A percentile compares a stretch with the other conserved stretches of the same genome.
Evolutionary conservation across 192 early-diverging fungal genomes (phyloP).

Genomic region (Gryganskiella cystojenkinii): DNA sequence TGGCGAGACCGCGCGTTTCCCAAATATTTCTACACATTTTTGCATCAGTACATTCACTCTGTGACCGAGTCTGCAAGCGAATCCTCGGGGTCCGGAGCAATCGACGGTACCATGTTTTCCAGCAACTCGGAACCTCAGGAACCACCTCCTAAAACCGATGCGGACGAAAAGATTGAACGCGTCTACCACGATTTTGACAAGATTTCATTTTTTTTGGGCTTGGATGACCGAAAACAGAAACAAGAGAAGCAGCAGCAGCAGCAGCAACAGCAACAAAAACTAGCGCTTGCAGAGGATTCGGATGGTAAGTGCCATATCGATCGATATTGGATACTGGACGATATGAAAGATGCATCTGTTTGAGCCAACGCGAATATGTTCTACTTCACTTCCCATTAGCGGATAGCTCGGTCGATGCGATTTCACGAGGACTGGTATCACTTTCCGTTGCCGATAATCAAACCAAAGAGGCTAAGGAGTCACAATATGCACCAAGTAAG

Average conservation of each 20-base stretch:
- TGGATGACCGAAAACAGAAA: slow-evolving; percentile 20
- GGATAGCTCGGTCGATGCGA: too few relatives aligned
- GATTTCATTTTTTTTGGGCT: slow-evolving; percentile 68
- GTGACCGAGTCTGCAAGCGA: slow-evolving; percentile 64
- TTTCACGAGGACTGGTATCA: slow-evolving; percentile 1
- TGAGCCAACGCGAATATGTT: too few relatives aligned
- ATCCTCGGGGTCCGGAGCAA: slow-evolving; percentile 17
- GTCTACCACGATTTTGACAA: slow-evolving; percentile 81
- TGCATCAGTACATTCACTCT: slow-evolving; percentile 77
- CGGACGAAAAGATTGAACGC: slow-evolving; percentile 82
- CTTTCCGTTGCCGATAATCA: slow-evolving; percentile 17
- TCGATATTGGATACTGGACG: neutral
- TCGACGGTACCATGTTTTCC: slow-evolving; percentile 23
- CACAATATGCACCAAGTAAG: slow-evolving; percentile 38
- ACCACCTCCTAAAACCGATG: slow-evolving; percentile 54
- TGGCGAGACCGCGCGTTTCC: slow-evolving; percentile 86
- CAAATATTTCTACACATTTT: slow-evolving; percentile 75
- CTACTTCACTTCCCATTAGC: too few relatives aligned
- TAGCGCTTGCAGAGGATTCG: neutral
- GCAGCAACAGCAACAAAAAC: too few relatives aligned
- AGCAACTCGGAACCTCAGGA: slow-evolving; percentile 8
- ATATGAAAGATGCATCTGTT: neutral
- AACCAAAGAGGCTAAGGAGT: slow-evolving; percentile 5
- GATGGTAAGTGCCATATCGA: neutral
- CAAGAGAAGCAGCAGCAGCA: neutral